Evolutionary conservation across 768 basidiomycete species (phyloP), one percentile per base, ranked within the genome.

Genomic region (Boletus patriciae): DNA sequence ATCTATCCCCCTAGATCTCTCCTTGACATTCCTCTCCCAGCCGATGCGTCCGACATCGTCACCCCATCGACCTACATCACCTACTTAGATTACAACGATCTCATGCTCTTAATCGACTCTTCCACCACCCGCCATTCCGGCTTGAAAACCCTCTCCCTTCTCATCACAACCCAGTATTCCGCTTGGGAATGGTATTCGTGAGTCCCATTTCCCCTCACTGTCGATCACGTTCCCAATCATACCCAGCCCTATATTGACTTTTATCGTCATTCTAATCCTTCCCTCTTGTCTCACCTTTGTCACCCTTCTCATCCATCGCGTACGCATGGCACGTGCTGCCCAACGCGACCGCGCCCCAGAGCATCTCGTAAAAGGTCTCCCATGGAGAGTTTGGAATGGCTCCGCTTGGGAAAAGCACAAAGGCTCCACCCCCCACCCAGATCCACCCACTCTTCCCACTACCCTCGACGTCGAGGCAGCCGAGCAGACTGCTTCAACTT

Each of bases 171-270:
- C 6, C 88, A 90, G 60, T 88, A 87, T 66, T 87, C 88, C 15
- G 83, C 87, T 42, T 94, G 92, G 87, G 91, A 94, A 67, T 95
- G 93, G 92, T 93, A 92, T 68, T 92, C 90, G 90, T 92, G 64
- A 62, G 85, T 54, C 38, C 34, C 45, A 21, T 43, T 43, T 21
- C 43, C 47, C 25, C 62, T 47, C 57, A 36, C 18, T 23, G n/a
- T 16, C n/a, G 50, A 23, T 54, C 44, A 21, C 57, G 27, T 52
- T 53, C 46, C 40, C 55, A 57, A 51, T 38, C 58, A 29, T 37
- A 13, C 59, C 38, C 15, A 92, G 90, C 49, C 92, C 92, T 15
- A 88, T 93, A 60, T 78, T 94, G 54, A 93, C 92, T 11, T 92
- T 94, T 66, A 77, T 94, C 57, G 78, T 94, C 57, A 91, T 98